Conservation (phyloP, 208 protist genomes). For the Leishmania amazonensis region DNA sequence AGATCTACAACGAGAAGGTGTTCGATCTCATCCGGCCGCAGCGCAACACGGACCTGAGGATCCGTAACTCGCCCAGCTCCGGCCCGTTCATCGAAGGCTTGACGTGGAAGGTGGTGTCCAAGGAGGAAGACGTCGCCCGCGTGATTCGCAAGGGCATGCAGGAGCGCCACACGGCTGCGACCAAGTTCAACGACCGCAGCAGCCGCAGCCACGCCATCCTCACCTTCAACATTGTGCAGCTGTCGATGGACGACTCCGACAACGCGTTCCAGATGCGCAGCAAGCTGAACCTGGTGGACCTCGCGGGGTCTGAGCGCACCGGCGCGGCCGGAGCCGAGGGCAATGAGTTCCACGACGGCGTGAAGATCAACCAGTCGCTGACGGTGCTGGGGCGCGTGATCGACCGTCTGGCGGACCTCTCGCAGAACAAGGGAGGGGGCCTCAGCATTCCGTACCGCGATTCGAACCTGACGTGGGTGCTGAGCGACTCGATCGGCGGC, state of each 20-base stretch:
- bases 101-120: conserved; percentile 43
- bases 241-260: conserved; percentile 56
- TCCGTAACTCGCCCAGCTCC: conserved; percentile 64
- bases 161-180: conserved; percentile 81
- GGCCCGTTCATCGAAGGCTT: conserved; percentile 87
- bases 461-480: conserved; percentile 85
- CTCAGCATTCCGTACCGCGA: conserved; percentile 60
- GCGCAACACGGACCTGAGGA: conserved; percentile 56
- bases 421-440: conserved; percentile 49
- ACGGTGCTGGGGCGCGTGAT: conserved; percentile 92
- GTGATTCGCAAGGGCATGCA: conserved; percentile 75
- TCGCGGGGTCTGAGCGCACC: conserved; percentile 92
- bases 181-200: conserved; percentile 89
- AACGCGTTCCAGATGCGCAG: conserved; percentile 54
- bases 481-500: conserved; percentile 91
- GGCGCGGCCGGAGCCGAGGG: conserved; percentile 67
- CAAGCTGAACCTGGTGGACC: conserved; percentile 94
- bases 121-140: conserved; percentile 70
- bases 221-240: conserved; percentile 66
- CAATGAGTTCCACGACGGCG: conserved; percentile 70
- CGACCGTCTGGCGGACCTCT: conserved; percentile 78
- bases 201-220: conserved; percentile 91
- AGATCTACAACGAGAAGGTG: conserved; percentile 94
- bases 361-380: conserved; percentile 93
- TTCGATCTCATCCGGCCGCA: conserved; percentile 70